Evolutionary conservation across 805 yeast genomes (phyloP), one percentile per base, ranked within the genome.

Genomic region (Pachysolen tannophilus): DNA sequence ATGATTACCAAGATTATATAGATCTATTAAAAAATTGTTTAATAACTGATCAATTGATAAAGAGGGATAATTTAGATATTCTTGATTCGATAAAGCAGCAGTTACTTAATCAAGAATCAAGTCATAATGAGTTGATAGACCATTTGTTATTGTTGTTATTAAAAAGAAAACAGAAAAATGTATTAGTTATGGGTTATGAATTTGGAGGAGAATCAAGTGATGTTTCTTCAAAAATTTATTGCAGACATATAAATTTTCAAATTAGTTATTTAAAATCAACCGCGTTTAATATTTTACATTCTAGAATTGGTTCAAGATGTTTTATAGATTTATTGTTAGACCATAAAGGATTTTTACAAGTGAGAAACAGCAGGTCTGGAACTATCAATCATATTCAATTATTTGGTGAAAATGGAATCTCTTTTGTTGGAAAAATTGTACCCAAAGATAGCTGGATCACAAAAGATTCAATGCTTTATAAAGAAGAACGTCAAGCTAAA

Each of bases 251-350:
- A 6, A 72, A 65, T 40, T 53, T 64, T n/a, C 53, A 55, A 17
- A 60, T 62, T 3, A 54, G 60, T 13, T 35, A 50, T 2, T 41
- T 80, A 14, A 75, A 73, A 39, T 48, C 60, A 4, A 44, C 56
- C 3, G 41, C 49, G 3, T 77, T 83, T 75, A 60, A 61, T 20
- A 41, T 47, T 3, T 35, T 76, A 0, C 69, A 58, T 38, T 40
- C 38, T 3, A 20, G 53, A 1, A 42, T 75, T 2, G 80, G 79
- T 1, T 47, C 52, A 6, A 37, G 38, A 1, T 37, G 39, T 1
- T 75, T 77, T 45, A 31, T 63, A 5, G 38, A 60, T 6, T 30
- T 76, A 15, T 13, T 76, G 3, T 29, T 67, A 5, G 60, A 60
- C 28, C 47, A 45, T 28, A 46, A 56, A 5, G 64, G 70, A 8